Evolutionary conservation across 768 basidiomycete genomes (phyloP).

Genomic region (Lactarius psammicola): DNA sequence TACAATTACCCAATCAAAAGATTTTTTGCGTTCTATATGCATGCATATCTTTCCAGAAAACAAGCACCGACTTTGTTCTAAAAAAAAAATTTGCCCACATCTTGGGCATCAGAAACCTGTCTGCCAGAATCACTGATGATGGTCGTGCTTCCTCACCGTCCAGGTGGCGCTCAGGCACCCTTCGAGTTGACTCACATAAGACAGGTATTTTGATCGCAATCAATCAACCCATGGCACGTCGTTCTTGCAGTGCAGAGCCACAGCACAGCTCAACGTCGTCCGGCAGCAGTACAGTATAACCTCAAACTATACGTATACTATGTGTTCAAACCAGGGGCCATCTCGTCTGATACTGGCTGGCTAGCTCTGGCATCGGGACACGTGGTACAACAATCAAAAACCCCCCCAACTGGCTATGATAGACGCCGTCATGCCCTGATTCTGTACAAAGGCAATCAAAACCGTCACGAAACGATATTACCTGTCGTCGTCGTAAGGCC

Average conservation of each 20-base stretch:
- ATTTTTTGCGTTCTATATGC: not conserved
- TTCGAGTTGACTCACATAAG: not conserved
- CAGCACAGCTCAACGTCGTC: not conserved
- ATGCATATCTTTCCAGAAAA: not conserved
- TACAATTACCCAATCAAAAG: not conserved
- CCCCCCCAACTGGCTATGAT: not conserved
- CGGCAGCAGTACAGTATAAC: not conserved
- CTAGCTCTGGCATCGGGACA: not conserved
- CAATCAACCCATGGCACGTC: not conserved
- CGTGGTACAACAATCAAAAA: not conserved
- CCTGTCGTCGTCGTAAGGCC: no score
- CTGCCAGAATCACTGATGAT: not conserved
- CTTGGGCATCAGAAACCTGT: not conserved
- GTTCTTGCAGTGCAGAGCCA: not conserved
- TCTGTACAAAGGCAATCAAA: not conserved
- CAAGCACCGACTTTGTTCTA: not conserved
- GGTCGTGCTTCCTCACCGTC: not conserved
- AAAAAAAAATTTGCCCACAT: not conserved
- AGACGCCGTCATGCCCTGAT: not conserved
- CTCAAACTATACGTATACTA: no score
- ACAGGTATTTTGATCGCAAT: not conserved
- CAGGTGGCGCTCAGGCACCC: not conserved
- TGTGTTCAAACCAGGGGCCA: no score
- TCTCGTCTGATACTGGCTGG: not conserved
- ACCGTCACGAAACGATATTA: not conserved